Base-by-base conservation (phyloP, 2,329 filamentous ascomycete genomes). In the Penicillium sp. region DNA sequence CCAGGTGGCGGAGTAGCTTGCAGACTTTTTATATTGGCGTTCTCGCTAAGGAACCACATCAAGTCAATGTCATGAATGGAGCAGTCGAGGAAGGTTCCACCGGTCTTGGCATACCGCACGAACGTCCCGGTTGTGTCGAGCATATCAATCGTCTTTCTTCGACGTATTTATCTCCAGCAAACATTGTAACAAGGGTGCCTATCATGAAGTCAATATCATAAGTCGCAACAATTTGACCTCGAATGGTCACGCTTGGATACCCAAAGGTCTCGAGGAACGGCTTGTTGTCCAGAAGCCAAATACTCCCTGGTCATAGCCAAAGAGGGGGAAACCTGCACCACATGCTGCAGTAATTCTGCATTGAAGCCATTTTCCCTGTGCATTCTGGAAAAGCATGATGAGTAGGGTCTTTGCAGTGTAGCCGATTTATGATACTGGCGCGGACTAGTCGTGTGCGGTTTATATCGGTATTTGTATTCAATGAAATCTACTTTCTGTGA, bases 61-160 rank as follows among this genome's bases (percentile, higher is more conserved):
- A 79, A 67, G 56, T 79, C 77, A 53, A 79, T 77, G 55, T 78
- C 76, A 56, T 79, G 77, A 38, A 79, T 73, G 39, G 67, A 61
- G 57, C 70, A 74, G 61, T 79, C 76, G 26, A 79, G 72, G 57
- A 79, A 79, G 26, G 79, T 74, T 29, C 77, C 76, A 29, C 76
- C 76, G 50, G 55, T 64, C 65, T 18, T 66, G 10, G 76, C 75
- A 55, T 79, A 79, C 2, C 65, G 60, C 31, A 78, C 71, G 56
- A 78, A 78, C 61, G 77, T 78, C 14, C 73, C 74, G n/a, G 64
- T 66, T 29, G 65, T 62, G 57, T 74, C 70, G 38, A 66, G 69
- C 49, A 71, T 69, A 57, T 80, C 78, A 24, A 66, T 64, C 9
- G 53, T 44, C 24, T 59, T 43, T 14, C 57, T 34, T 8, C 64